Base-by-base conservation (phyloP, 2,329 filamentous ascomycete genomes). In the Xylariales sp. region DNA sequence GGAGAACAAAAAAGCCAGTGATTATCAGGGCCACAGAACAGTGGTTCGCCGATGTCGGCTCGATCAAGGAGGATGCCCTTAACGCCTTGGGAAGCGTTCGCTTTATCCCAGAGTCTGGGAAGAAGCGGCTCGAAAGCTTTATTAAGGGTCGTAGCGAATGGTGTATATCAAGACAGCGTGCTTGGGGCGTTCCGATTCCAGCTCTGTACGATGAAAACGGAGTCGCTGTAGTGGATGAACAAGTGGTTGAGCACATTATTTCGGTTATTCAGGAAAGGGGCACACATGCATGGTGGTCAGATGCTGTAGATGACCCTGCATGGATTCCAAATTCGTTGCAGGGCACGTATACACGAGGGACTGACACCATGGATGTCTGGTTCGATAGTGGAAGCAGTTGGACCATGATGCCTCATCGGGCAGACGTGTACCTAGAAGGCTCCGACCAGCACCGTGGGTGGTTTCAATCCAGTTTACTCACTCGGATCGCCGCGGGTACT, bases 351-450 rank as follows among this genome's bases (percentile, higher is more conserved):
- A 84, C 87, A 55, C 91, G 96, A 69, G 95, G 95, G 14, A 92
- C 85, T 50, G 96, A 99, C 76, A 99, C 96, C 0, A 99, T 99
- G 96, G 96, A 99, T 79, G 96, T 99, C 9, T 99, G 96, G 96
- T 99, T 99, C 74, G 96, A 99, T 79, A 98, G 96, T 72, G 96
- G 96, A 5, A 97, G 92, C 57, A 97, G 93, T 76, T 99, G 96
- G 96, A 91, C 85, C 3, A 85, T 88, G 76, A 83, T 82, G 34
- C 73, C 79, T 8, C 76, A 78, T 34, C 90, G 78, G 30, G 93
- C 93, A 0, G 94, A 99, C 78, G 87, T 98, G 30, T 98, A 97
- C 77, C 86, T 98, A 2, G 96, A 99, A 81, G 96, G 96, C 39
- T 93, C 91, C 3, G 96, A 99, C 78, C 96, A 99, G 78, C 96